Conservation (phyloP, 352 stramenopile species). For the Albugo candida region DNA sequence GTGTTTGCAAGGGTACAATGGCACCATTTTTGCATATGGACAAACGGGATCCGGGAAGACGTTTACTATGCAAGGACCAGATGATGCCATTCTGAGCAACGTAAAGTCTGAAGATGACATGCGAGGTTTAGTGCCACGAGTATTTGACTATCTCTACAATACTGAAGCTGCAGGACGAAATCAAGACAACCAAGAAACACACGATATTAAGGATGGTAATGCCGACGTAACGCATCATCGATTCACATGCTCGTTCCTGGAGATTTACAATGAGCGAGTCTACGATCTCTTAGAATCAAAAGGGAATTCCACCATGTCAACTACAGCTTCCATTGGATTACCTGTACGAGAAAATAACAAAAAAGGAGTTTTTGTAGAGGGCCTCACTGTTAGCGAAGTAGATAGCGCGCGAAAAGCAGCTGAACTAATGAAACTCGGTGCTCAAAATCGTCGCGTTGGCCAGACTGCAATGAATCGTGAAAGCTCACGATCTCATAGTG, state of each 20-base stretch:
- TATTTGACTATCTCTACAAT: slow-evolving; percentile 63
- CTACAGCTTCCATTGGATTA: slow-evolving; percentile 11
- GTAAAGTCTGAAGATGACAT: slow-evolving; percentile 5
- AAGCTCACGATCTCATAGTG: slow-evolving; percentile 65
- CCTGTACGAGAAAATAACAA: slow-evolving; percentile 49
- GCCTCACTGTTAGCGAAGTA: slow-evolving; percentile 55
- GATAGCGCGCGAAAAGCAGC: slow-evolving; percentile 38
- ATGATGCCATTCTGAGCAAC: slow-evolving; percentile 41
- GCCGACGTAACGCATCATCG: slow-evolving; percentile 22
- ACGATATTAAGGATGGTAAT: too few species aligned
- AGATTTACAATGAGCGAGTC: slow-evolving; percentile 92
- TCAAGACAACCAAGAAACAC: slow-evolving; percentile 1
- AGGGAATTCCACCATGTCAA: slow-evolving; percentile 22
- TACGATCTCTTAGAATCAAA: slow-evolving; percentile 78
- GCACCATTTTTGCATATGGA: slow-evolving; percentile 75
- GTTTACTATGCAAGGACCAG: slow-evolving; percentile 69
- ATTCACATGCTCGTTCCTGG: slow-evolving; percentile 78
- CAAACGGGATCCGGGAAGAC: slow-evolving; percentile 74
- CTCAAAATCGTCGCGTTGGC: slow-evolving; percentile 54
- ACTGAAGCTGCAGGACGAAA: slow-evolving; percentile 2
- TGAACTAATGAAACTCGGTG: slow-evolving; percentile 55
- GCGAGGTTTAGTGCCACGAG: slow-evolving; percentile 49
- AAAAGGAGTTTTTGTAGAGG: slow-evolving; percentile 58
- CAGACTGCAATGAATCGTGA: slow-evolving; percentile 77
- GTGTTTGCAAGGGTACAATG: slow-evolving; percentile 70